A percentile compares a stretch with the other conserved stretches of the same genome.
phyloP scores from a whole-genome alignment of 371 early-diverging fungal species.

The Coemansia sp. region DNA sequence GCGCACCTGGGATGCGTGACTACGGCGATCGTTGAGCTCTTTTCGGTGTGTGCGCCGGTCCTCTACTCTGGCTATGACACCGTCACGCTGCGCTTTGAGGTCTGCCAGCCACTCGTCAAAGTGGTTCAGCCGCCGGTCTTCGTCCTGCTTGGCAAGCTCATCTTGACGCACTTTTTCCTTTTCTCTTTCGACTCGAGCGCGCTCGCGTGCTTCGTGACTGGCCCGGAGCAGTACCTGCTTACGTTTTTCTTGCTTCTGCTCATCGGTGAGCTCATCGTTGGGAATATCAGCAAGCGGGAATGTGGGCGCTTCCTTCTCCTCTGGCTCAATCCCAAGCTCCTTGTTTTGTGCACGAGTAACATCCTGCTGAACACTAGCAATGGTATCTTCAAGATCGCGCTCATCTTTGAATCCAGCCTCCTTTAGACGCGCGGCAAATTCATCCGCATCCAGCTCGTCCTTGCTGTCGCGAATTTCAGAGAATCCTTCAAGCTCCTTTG shows the following conservation, averaged over 20 bases:
- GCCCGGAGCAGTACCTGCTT: slow-evolving; percentile 83
- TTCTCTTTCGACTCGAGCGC: slow-evolving; percentile 76
- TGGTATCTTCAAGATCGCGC: slow-evolving; percentile 70
- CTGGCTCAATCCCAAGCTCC: slow-evolving; percentile 80
- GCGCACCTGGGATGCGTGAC: slow-evolving; percentile 79
- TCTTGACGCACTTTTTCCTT: slow-evolving; percentile 67
- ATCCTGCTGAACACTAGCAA: slow-evolving; percentile 65
- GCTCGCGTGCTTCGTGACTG: slow-evolving; percentile 76
- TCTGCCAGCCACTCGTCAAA: slow-evolving; percentile 75
- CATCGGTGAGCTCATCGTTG: slow-evolving; percentile 75
- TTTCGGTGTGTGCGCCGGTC: slow-evolving; percentile 56
- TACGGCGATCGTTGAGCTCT: slow-evolving; percentile 81
- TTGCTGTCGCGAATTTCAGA: slow-evolving; percentile 58
- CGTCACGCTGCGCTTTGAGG: slow-evolving; percentile 63
- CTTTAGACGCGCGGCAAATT: slow-evolving; percentile 57
- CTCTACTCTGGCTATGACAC: slow-evolving; percentile 29
- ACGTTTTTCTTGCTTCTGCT: slow-evolving; percentile 79
- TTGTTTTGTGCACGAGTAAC: slow-evolving; percentile 76
- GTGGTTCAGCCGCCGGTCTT: slow-evolving; percentile 66
- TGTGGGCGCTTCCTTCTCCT: slow-evolving; percentile 70
- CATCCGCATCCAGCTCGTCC: slow-evolving; percentile 55
- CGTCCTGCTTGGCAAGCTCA: slow-evolving; percentile 68
- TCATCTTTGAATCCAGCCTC: slow-evolving; percentile 70
- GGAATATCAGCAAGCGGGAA: slow-evolving; percentile 78
- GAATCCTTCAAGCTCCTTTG: slow-evolving; percentile 50